Conservation (phyloP, 352 stramenopile species). For the Thraustotheca clavata region DNA sequence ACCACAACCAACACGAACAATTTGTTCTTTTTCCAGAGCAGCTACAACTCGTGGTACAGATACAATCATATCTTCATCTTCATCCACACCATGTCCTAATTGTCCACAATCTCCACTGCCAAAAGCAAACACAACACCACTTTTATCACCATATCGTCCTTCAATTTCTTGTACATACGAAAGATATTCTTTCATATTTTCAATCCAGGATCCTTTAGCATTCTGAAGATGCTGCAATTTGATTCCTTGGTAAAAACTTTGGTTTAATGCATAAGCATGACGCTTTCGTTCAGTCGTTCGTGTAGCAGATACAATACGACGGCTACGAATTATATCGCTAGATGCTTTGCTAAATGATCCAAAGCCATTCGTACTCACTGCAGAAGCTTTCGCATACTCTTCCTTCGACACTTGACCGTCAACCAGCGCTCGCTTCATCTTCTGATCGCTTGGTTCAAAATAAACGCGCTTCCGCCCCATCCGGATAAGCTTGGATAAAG, state of each 20-base stretch:
- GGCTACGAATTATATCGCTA: slow-evolving; percentile 37
- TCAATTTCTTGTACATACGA: slow-evolving; percentile 52
- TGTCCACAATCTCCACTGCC: slow-evolving; percentile 90
- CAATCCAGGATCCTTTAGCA: slow-evolving; percentile 46
- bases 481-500: slow-evolving; percentile 22
- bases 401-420: slow-evolving; percentile 70
- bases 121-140: slow-evolving; percentile 61
- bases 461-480: slow-evolving; percentile 2
- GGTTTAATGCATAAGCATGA: slow-evolving; percentile 59
- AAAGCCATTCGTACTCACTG: neutral
- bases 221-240: slow-evolving; percentile 60
- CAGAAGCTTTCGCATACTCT: slow-evolving; percentile 44
- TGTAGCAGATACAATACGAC: slow-evolving; percentile 19
- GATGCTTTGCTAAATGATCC: slow-evolving; percentile 2
- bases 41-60: slow-evolving; percentile 51
- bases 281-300: slow-evolving; percentile 30
- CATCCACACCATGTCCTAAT: slow-evolving; percentile 83
- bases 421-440: slow-evolving; percentile 57
- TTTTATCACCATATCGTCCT: slow-evolving; percentile 40
- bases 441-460: slow-evolving; percentile 21
- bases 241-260: slow-evolving; percentile 50
- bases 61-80: slow-evolving; percentile 70
- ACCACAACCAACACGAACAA: slow-evolving; percentile 78
- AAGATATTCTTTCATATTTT: slow-evolving; percentile 79
- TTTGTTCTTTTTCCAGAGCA: slow-evolving; percentile 32